Percentiles rank a stretch among this genome's conserved stretches.
Conservation (phyloP, 371 early-diverging fungal species). For the Mucor plumbeus region DNA sequence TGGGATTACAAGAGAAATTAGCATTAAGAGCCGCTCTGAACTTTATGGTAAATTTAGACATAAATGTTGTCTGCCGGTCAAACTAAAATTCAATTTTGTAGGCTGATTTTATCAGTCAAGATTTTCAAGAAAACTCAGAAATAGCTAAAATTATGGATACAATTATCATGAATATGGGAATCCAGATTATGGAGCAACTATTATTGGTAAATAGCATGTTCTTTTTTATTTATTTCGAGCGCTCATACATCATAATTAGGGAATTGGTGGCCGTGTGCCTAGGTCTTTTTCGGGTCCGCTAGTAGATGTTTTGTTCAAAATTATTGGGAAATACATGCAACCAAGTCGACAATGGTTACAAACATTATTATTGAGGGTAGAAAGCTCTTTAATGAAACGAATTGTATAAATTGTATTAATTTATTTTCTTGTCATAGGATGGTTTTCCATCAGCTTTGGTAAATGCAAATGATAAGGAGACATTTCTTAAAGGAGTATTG, state of each 20-base stretch:
- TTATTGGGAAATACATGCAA: slow-evolving; percentile 59
- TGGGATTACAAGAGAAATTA: slow-evolving; percentile 65
- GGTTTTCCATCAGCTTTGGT: slow-evolving; percentile 69
- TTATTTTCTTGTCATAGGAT: slow-evolving; percentile 41
- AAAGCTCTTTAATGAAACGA: background rate
- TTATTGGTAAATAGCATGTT: slow-evolving; percentile 42
- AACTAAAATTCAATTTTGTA: slow-evolving; percentile 18
- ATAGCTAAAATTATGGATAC: slow-evolving; percentile 47
- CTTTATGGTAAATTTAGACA: slow-evolving; percentile 55
- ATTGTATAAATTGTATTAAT: background rate
- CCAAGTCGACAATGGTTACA: slow-evolving; percentile 63
- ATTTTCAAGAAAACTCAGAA: slow-evolving; percentile 42
- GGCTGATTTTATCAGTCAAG: slow-evolving; percentile 63
- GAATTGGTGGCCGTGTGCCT: slow-evolving; percentile 75
- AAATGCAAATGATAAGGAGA: slow-evolving; percentile 59
- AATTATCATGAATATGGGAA: slow-evolving; percentile 55
- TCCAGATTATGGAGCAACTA: slow-evolving; percentile 60
- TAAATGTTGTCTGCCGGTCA: background rate
- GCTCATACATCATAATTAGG: slow-evolving; percentile 38
- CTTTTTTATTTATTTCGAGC: slow-evolving; percentile 1
- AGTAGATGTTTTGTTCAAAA: slow-evolving; percentile 67
- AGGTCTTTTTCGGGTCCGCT: slow-evolving; percentile 69
- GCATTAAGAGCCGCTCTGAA: slow-evolving; percentile 62
- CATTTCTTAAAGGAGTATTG: slow-evolving; percentile 63
- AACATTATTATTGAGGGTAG: slow-evolving; percentile 59